Percentiles rank a stretch among this genome's conserved stretches.
Evolutionary conservation across 768 basidiomycete species (phyloP).

Genomic region (Mycena chlorophos): DNA sequence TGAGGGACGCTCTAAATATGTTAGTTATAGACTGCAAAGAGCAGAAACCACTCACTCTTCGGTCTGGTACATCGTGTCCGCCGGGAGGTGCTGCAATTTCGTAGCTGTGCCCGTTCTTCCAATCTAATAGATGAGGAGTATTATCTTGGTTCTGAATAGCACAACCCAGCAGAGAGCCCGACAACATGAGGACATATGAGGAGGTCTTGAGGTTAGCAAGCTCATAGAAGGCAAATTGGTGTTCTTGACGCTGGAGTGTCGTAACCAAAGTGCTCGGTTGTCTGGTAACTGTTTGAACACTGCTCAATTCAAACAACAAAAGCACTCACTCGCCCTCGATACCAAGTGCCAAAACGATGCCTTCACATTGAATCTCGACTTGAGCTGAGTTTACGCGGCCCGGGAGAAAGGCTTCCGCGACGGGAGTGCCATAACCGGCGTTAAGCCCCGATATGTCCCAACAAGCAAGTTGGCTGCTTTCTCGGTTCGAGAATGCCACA

Average conservation of each 20-base stretch:
- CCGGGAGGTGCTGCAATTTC: not conserved
- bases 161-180: not conserved
- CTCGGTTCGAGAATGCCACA: slow-evolving; percentile 14
- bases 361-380: slow-evolving; percentile 3
- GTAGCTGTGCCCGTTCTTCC: not conserved
- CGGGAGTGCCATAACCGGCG: slow-evolving; percentile 1
- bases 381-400: slow-evolving; percentile 12
- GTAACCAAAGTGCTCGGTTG: not conserved
- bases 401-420: slow-evolving; percentile 13
- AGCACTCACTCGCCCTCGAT: not conserved
- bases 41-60: not conserved
- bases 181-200: not conserved
- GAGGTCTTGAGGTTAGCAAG: not conserved
- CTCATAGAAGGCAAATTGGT: not conserved
- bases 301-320: not conserved
- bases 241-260: not conserved
- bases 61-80: slow-evolving; percentile 1
- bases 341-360: slow-evolving; percentile 13
- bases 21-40: not conserved
- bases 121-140: not conserved
- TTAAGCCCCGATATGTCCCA: slow-evolving; percentile 12
- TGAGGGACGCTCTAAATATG: slow-evolving; percentile 12
- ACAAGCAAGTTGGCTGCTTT: slow-evolving; percentile 11
- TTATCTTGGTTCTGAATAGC: not conserved
- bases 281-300: not conserved